Evolutionary conservation across 2,329 filamentous ascomycete species (phyloP).

Genomic region (Berkeleyomyces basicola): DNA sequence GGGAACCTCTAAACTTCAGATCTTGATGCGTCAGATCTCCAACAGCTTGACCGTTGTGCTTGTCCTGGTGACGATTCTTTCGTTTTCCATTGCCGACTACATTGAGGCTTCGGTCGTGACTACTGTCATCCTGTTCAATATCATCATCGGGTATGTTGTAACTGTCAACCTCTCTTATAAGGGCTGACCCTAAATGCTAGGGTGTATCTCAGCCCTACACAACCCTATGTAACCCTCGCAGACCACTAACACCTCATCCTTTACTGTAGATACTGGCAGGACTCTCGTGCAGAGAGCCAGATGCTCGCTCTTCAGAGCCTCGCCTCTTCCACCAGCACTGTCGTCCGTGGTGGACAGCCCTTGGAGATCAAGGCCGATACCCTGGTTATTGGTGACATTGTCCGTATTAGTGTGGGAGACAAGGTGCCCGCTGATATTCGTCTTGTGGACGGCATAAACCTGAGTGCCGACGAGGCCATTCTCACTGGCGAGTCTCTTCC

Average conservation of each 20-base stretch:
- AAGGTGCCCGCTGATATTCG: slow-evolving; percentile 54
- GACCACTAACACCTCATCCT: background rate
- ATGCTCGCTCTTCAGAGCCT: slow-evolving; percentile 43
- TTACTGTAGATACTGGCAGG: slow-evolving; percentile 24
- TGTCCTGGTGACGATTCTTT: slow-evolving; percentile 55
- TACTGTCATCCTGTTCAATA: slow-evolving; percentile 50
- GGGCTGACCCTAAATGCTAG: background rate
- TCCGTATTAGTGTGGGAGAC: slow-evolving; percentile 45
- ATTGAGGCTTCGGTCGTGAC: slow-evolving; percentile 47
- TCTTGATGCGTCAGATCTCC: slow-evolving; percentile 60
- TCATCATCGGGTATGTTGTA: slow-evolving; percentile 41
- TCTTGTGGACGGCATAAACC: slow-evolving; percentile 49
- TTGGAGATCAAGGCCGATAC: slow-evolving; percentile 36
- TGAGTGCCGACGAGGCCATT: slow-evolving; percentile 59
- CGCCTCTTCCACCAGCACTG: slow-evolving; percentile 42
- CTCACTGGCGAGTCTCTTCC: slow-evolving; percentile 59
- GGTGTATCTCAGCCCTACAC: background rate
- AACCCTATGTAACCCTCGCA: slow-evolving; percentile 1
- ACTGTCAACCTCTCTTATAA: background rate
- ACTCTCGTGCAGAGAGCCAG: slow-evolving; percentile 44
- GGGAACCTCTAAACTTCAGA: slow-evolving; percentile 56
- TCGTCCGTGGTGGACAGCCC: slow-evolving; percentile 35
- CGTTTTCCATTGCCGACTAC: slow-evolving; percentile 48
- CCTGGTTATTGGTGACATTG: slow-evolving; percentile 51
- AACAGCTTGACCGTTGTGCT: slow-evolving; percentile 63